Percentiles rank a stretch among this genome's conserved stretches.
Evolutionary conservation across 1,284 basidiomycete genomes (phyloP).

Genomic region (Psilocybe mexicana): DNA sequence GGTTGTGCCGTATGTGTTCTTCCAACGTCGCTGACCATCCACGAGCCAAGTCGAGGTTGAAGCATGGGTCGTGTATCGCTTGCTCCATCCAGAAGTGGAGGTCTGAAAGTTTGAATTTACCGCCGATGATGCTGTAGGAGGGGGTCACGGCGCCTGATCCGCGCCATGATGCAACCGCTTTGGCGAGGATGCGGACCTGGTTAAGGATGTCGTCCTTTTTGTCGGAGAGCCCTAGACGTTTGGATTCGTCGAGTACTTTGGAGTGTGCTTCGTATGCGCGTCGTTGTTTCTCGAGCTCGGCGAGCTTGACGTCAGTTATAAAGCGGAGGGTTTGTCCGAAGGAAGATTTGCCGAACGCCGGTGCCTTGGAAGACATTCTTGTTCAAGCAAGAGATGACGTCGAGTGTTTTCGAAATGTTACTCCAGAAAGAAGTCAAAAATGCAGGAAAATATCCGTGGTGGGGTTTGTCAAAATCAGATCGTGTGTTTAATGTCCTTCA

Average conservation of each 20-base stretch:
- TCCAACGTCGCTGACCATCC: conserved; percentile 39
- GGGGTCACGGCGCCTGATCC: conserved; percentile 28
- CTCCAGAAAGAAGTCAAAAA: too few species aligned
- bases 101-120: conserved; percentile 32
- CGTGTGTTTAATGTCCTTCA: too few species aligned
- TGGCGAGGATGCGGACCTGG: conserved; percentile 31
- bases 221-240: neutral
- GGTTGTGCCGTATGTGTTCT: conserved; percentile 36
- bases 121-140: conserved; percentile 23
- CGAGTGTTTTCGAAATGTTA: too few species aligned
- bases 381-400: too few species aligned
- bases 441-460: too few species aligned
- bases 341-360: conserved; percentile 3
- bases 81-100: conserved; percentile 40
- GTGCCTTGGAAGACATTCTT: neutral
- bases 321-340: conserved; percentile 22
- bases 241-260: conserved; percentile 5
- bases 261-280: conserved; percentile 27
- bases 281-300: conserved; percentile 37
- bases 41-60: conserved; percentile 33
- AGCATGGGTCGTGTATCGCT: conserved; percentile 39
- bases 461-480: too few species aligned
- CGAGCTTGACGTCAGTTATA: conserved; percentile 39
- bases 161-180: conserved; percentile 34
- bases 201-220: conserved; percentile 21